These are phyloP conservation scores for Vicia faba DNA, from an alignment of 306 rosid genomes.

Conservation along the genomic window DNA sequence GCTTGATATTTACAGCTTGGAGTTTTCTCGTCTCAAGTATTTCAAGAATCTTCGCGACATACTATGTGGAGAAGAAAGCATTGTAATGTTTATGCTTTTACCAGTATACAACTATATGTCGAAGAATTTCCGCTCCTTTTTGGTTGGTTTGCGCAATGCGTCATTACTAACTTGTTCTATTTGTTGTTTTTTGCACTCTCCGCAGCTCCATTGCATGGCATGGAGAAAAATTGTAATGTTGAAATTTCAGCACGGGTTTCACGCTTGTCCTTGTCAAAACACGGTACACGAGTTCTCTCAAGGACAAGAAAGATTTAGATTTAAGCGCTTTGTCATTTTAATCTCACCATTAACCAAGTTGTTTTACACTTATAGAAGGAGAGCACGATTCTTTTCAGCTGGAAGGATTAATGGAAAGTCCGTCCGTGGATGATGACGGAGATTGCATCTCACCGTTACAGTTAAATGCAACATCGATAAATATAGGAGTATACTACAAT, in stretches of 20 bases:
- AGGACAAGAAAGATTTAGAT: neutral
- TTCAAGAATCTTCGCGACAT: constrained; percentile 92
- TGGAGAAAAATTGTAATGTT: constrained; percentile 93
- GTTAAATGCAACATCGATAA: constrained; percentile 87
- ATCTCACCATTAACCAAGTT: constrained; percentile 30
- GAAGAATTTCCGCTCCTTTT: constrained; percentile 1
- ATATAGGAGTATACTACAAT: constrained; percentile 89
- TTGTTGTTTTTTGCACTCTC: constrained; percentile 24
- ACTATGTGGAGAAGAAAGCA: constrained; percentile 82
- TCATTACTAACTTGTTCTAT: constrained; percentile 39
- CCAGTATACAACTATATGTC: constrained; percentile 22
- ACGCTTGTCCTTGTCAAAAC: constrained; percentile 67
- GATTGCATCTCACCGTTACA: constrained; percentile 89
- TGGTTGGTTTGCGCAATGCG: constrained; percentile 23
- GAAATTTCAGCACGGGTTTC: constrained; percentile 94
- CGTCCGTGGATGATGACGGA: constrained; percentile 81
- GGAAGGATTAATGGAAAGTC: constrained; percentile 96
- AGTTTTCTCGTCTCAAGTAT: constrained; percentile 97
- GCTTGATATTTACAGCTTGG: constrained; percentile 80
- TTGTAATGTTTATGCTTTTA: constrained; percentile 56
- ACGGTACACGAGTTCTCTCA: constrained; percentile 72
- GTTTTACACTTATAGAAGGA: constrained; percentile 56
- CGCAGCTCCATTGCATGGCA: constrained; percentile 81
- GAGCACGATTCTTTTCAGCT: constrained; percentile 76
- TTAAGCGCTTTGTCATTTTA: constrained; percentile 5